phyloP scores from a whole-genome alignment of 768 basidiomycete genomes.

The Phallus indusiatus region DNA sequence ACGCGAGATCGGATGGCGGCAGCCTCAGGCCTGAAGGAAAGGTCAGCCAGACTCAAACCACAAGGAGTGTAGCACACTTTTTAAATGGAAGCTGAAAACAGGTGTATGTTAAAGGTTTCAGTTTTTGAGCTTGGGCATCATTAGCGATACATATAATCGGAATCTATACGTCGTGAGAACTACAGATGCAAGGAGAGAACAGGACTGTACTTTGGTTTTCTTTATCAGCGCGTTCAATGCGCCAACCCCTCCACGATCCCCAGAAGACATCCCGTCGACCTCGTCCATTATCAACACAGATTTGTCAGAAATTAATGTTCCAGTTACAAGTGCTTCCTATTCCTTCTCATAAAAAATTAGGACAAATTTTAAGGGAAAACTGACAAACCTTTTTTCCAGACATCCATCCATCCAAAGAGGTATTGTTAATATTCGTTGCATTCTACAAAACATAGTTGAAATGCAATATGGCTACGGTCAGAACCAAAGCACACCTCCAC shows the following conservation, averaged over 20 bases:
- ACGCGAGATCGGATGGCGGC: constrained; percentile 75
- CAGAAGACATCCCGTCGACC: constrained; percentile 98
- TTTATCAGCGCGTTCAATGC: constrained; percentile 87
- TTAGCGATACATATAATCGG: constrained; percentile 98
- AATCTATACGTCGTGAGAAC: constrained; percentile 38
- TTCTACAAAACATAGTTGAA: constrained; percentile 36
- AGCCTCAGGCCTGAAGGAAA: constrained; percentile 61
- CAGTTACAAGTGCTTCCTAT: constrained; percentile 55
- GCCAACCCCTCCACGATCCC: constrained; percentile 93
- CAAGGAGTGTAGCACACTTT: constrained; percentile 38
- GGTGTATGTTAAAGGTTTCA: constrained; percentile 72
- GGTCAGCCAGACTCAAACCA: not conserved
- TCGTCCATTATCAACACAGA: constrained; percentile 98
- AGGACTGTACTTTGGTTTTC: constrained; percentile 70
- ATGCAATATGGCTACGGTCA: not conserved
- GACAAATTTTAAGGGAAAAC: not conserved
- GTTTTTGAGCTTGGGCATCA: constrained; percentile 76
- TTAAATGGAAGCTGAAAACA: constrained; percentile 71
- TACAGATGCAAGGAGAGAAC: not conserved
- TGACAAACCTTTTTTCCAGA: constrained; percentile 39
- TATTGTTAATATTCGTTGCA: constrained; percentile 84
- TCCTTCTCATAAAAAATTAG: not conserved
- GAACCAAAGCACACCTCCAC: constrained; percentile 56
- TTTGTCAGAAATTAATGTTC: constrained; percentile 65
- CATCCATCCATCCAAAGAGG: constrained; percentile 82